Base-by-base conservation (phyloP, 2,329 filamentous ascomycete genomes). In the Zymoseptoria tritici region DNA sequence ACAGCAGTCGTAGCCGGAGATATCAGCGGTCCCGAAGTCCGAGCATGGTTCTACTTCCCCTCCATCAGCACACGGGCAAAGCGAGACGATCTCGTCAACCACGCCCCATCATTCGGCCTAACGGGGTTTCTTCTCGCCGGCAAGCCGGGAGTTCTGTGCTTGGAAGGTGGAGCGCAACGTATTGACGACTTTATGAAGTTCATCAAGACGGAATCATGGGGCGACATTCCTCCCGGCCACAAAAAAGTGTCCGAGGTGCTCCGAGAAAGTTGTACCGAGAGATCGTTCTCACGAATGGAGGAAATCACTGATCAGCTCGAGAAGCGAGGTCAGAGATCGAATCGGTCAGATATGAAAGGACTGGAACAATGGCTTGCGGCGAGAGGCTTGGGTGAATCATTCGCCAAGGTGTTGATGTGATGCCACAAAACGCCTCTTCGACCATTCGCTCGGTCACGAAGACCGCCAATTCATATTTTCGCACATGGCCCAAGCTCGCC, bases 11-110 rank as follows among this genome's bases (percentile, higher is more conserved):
- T 26, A 2, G 36, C 21, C 9, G 31, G 16, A 16, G 5, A 50
- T 11, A 11, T 19, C 56, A 11, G 46, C n/a, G 66, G 59, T 0
- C 68, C 76, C 0, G 65, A 81, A 0, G 77, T 82, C 2, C 74
- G 83, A 8, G 83, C 81, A 0, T 85, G 83, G 83, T 85, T 85
- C 67, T 85, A 85, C 70, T 85, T 86, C 62, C 83, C 83, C 0
- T 85, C 82, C 1, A 80, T 86, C 57, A 82, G 79, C 49, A 85
- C 83, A 0, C 79, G 83, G 2, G 77, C 78, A 52, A 86, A 85
- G 66, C 76, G 83, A 53, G 78, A 81, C 63, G 83, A 86, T 63
- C 72, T 85, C 50, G 78, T 85, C 52, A 78, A 76, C 57, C 72
- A 82, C 58, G 82, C 82, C 0, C 79, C 82, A 0, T 64, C 67